Evolutionary conservation across 2,329 filamentous ascomycete species (phyloP).

Genomic region (Phyllosticta ampelicida): DNA sequence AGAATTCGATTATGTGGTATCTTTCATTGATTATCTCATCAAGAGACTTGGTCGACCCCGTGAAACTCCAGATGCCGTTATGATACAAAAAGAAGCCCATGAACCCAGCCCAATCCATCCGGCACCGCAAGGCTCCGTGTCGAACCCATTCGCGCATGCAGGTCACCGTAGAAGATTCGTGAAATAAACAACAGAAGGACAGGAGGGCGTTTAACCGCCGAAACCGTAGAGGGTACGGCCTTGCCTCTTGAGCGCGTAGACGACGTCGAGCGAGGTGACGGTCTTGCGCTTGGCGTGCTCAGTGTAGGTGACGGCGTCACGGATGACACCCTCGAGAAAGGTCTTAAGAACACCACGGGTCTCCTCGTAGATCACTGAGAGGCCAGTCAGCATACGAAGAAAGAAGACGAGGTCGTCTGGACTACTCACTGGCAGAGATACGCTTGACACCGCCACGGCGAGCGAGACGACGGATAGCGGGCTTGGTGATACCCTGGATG

Average conservation of each 20-base stretch:
- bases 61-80: neutral
- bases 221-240: conserved; percentile 58
- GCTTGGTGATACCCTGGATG: conserved; percentile 46
- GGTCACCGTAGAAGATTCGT: neutral
- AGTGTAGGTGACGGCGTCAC: conserved; percentile 70
- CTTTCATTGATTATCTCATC: neutral
- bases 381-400: conserved; percentile 12
- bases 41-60: neutral
- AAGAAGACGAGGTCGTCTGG: neutral
- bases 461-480: conserved; percentile 44
- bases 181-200: neutral
- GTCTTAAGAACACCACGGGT: conserved; percentile 74
- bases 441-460: conserved; percentile 45
- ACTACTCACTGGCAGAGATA: conserved; percentile 38
- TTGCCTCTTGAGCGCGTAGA: conserved; percentile 54
- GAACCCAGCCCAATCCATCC: neutral
- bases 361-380: conserved; percentile 67
- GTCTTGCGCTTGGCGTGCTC: conserved; percentile 75
- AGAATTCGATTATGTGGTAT: neutral
- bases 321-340: conserved; percentile 73
- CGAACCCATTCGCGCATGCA: neutral
- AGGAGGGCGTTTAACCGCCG: conserved; percentile 44
- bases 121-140: neutral
- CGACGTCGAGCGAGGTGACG: conserved; percentile 52
- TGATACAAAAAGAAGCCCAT: neutral